Base-by-base conservation (phyloP, 768 basidiomycete genomes). In the Macrolepiota albuminosa region DNA sequence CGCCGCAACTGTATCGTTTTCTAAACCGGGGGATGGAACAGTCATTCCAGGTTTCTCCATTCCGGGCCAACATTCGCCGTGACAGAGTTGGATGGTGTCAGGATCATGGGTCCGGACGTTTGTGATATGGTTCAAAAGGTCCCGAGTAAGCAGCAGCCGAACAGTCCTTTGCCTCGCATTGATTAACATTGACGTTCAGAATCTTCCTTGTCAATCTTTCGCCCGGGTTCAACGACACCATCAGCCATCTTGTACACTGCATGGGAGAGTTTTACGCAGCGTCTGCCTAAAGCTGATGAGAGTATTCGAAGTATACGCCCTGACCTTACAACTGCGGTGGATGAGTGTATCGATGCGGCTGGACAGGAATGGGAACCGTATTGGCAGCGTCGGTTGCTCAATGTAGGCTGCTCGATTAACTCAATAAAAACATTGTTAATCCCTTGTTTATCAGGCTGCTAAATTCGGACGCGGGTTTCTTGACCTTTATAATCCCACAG, bases 121-220 rank as follows among this genome's bases (percentile, higher is more conserved):
- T 92, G 88, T 67, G 95, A 98, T 66, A 84, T 98, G 56, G 77
- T 99, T 21, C 93, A 98, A 68, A 96, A 95, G 75, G 97, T 98
- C 1, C 94, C 96, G 29, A 78, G 94, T 95, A 66, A 52, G 83
- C 64, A 7, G 45, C 51, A 29, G 31, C 60, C 31, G 63, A 60
- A 16, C 31, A 5, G 16, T 49, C 43, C 18, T 54, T 59, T 11
- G n/a, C 18, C 10, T 53, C 10, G 21, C 47, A 3, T 52, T 18
- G 55, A 21, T 34, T 42, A 42, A 42, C 43, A 18, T 1, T 37
- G 26, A 48, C n/a, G 47, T 52, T 7, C 67, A 93, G 93, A 82
- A 37, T 88, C 93, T 0, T 85, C 88, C 1, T 72, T 90, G 39
- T 89, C 91, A 1, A 86, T 97, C 36, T 96, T 98, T 73, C 83